phyloP scores from a whole-genome alignment of 129 eudicot genomes.

The Mikania micrantha region DNA sequence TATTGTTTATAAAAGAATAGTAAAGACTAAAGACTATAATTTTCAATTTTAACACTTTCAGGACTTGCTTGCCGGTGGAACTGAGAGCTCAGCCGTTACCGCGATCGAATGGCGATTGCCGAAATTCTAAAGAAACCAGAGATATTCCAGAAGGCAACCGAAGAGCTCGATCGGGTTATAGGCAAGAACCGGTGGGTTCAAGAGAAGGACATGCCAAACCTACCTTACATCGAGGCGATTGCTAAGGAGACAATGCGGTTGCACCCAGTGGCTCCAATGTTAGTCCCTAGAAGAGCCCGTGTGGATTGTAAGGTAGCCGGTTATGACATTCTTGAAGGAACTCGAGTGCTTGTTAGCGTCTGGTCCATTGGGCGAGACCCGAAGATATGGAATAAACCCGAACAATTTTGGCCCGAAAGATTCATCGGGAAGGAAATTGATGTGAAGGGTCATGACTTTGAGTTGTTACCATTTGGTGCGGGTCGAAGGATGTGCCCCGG shows the following conservation, averaged over 20 bases:
- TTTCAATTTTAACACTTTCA: background rate
- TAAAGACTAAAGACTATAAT: no score
- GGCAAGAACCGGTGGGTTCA: constrained; percentile 27
- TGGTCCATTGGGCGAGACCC: constrained; percentile 56
- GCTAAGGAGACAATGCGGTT: constrained; percentile 38
- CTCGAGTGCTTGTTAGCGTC: constrained; percentile 34
- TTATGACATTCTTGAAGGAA: constrained; percentile 34
- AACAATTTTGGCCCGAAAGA: constrained; percentile 42
- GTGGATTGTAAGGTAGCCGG: constrained; percentile 38
- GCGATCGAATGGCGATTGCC: constrained; percentile 43
- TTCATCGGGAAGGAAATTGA: constrained; percentile 37
- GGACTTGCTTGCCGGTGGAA: constrained; percentile 42
- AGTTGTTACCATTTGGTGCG: constrained; percentile 44
- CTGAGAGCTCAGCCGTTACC: constrained; percentile 38
- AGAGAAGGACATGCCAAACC: constrained; percentile 37
- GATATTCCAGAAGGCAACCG: constrained; percentile 34
- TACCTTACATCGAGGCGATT: constrained; percentile 31
- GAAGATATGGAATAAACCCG: constrained; percentile 35
- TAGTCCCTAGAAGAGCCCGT: constrained; percentile 34
- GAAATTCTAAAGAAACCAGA: constrained; percentile 32
- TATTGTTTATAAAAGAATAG: no score
- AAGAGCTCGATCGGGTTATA: constrained; percentile 37
- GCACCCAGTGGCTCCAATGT: constrained; percentile 39
- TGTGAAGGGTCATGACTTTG: constrained; percentile 36
- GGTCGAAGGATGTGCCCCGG: constrained; percentile 57